Evolutionary conservation across 2,329 filamentous ascomycete genomes (phyloP), one percentile per base, ranked within the genome.

Genomic region (Colletotrichum tanaceti): DNA sequence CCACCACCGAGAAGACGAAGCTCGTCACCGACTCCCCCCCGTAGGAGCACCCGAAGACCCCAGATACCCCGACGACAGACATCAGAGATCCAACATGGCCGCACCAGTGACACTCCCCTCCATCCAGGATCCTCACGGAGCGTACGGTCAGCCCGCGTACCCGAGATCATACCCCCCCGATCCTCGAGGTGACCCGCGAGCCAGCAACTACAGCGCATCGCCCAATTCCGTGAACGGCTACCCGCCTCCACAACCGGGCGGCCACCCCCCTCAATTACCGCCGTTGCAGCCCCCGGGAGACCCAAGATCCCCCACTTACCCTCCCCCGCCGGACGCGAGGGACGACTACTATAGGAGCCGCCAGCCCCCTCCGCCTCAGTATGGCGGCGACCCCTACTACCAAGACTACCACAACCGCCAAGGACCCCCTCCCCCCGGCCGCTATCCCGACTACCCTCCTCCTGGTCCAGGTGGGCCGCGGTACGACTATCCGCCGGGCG

Each of bases 161-260:
- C 46, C 77, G 75, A 57, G 77, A 76, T 52, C 75, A 58, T 84
- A 83, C 66, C 77, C 79, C 54, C 78, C 76, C 49, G 81, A 84
- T 66, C 80, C 80, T 54, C 77, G 82, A 60, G 74, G 77, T 57
- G 73, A 74, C 35, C 58, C 70, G n/a, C 63, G 68, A 24, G 54
- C 68, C 50, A 60, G 59, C 55, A 68, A 67, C 22, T 71, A 68
- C 66, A 85, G 82, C 71, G 81, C 79, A 63, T 82, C 83, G 50
- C 80, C 82, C 47, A 80, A 76, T 73, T 77, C 80, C 63, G 76
- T 81, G 49, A 85, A 85, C 71, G 84, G 84, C 16, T 85, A 83
- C 72, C 79, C 80, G 13, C 80, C 83, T 16, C 70, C 65, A 35
- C 66, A 65, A 44, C 65, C 65, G 32, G 70, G 64, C n/a, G 53